Conservation (phyloP, 2,329 filamentous ascomycete genomes). For the Myriosclerotinia curreyana region DNA sequence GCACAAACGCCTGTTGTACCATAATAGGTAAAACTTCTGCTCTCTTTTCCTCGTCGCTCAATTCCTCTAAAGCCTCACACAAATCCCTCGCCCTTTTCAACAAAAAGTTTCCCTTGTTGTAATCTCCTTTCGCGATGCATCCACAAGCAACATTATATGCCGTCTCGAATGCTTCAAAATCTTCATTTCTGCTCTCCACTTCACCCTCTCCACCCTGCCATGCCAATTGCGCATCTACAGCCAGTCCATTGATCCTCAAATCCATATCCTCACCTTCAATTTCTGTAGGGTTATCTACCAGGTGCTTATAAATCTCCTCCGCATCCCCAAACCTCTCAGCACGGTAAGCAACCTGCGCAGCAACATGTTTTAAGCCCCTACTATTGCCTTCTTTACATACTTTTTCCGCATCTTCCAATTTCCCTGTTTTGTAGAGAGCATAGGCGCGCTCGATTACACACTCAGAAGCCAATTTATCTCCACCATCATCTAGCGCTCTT, state of each 20-base stretch:
- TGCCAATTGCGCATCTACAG: slow-evolving; percentile 67
- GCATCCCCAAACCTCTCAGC: slow-evolving; percentile 70
- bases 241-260: slow-evolving; percentile 71
- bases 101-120: slow-evolving; percentile 61
- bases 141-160: slow-evolving; percentile 77
- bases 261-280: slow-evolving; percentile 66
- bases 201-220: slow-evolving; percentile 55
- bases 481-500: slow-evolving; percentile 62
- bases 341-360: slow-evolving; percentile 69
- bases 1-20: slow-evolving; percentile 72
- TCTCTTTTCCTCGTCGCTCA: slow-evolving; percentile 70
- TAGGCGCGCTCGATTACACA: slow-evolving; percentile 73
- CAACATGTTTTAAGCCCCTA: slow-evolving; percentile 48
- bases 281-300: slow-evolving; percentile 48
- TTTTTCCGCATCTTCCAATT: slow-evolving; percentile 59
- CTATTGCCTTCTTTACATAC: slow-evolving; percentile 21
- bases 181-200: slow-evolving; percentile 44
- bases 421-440: slow-evolving; percentile 77
- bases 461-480: slow-evolving; percentile 56
- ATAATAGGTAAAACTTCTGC: slow-evolving; percentile 72
- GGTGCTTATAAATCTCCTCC: slow-evolving; percentile 58
- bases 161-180: slow-evolving; percentile 74
- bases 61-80: slow-evolving; percentile 70
- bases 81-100: slow-evolving; percentile 68
- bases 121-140: slow-evolving; percentile 66